Evolutionary conservation across 345 rosid genomes (phyloP).

Genomic region (Citrus sp.): DNA sequence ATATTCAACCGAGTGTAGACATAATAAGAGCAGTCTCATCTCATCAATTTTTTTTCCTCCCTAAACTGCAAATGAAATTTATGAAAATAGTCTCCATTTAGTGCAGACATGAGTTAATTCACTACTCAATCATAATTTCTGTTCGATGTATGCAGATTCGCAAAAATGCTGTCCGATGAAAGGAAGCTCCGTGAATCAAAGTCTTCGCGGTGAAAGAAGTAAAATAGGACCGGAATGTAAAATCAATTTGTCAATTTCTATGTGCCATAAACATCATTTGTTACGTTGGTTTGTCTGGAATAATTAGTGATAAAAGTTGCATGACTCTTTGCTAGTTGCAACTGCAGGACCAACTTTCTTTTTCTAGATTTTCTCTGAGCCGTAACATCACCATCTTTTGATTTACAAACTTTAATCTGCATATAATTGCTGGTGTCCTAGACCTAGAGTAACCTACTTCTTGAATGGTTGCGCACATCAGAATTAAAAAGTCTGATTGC

Average conservation of each 20-base stretch:
- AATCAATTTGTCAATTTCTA: neutral
- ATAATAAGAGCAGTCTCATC: no score
- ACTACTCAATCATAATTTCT: neutral
- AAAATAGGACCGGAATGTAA: neutral
- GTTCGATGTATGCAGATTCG: constrained; percentile 33
- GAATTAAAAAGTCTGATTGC: neutral
- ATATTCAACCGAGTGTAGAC: neutral
- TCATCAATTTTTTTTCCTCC: no score
- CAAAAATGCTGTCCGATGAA: constrained; percentile 53
- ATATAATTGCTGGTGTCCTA: no score
- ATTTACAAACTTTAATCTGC: no score
- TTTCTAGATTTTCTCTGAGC: neutral
- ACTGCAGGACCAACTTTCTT: no score
- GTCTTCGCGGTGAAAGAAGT: neutral
- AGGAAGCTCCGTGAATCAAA: constrained; percentile 32
- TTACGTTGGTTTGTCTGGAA: neutral
- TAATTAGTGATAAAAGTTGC: neutral
- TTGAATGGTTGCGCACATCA: no score
- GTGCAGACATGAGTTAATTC: no score
- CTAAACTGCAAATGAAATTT: no score
- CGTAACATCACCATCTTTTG: neutral
- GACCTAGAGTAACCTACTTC: no score
- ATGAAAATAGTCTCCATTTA: neutral
- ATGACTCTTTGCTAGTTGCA: no score
- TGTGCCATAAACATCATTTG: neutral